Percentiles rank a stretch among this genome's conserved stretches.
These are phyloP conservation scores for Fusarium succisae DNA, from an alignment of 2,329 filamentous ascomycete genomes.

Conservation along the genomic window DNA sequence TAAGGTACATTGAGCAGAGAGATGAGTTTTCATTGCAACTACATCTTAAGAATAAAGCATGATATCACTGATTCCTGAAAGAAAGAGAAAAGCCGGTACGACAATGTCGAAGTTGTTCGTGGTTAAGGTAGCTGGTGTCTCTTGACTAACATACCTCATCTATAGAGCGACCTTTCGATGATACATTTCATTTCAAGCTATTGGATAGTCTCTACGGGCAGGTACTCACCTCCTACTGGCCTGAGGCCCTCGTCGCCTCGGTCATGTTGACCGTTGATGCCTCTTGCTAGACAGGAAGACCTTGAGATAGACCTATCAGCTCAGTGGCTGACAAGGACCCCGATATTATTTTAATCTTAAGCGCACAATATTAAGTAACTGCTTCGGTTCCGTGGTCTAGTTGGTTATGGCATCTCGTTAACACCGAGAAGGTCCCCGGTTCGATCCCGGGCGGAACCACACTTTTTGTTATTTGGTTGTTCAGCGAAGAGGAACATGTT, in stretches of 20 bases:
- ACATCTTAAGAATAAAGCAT: no score
- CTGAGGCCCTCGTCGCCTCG: neutral
- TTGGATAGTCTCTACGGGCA: neutral
- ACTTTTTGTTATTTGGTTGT: neutral
- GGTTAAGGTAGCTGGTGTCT: neutral
- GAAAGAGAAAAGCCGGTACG: neutral
- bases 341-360: rapidly evolving
- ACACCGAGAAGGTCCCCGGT: constrained; percentile 16
- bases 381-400: constrained; percentile 39
- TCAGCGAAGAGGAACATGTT: neutral
- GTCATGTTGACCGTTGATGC: neutral
- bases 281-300: neutral
- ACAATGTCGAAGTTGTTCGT: neutral
- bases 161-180: neutral
- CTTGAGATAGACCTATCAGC: no score
- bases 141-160: neutral
- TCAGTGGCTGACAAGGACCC: rapidly evolving
- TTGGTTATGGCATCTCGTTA: constrained; percentile 18
- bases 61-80: neutral
- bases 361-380: no score
- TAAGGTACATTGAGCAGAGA: neutral
- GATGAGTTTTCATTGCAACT: no score
- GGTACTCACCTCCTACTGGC: neutral
- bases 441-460: constrained; percentile 13
- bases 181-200: neutral